These are phyloP conservation scores for Lignosus rhinocerotis DNA, from an alignment of 1,284 basidiomycete species.

Conservation along the genomic window DNA sequence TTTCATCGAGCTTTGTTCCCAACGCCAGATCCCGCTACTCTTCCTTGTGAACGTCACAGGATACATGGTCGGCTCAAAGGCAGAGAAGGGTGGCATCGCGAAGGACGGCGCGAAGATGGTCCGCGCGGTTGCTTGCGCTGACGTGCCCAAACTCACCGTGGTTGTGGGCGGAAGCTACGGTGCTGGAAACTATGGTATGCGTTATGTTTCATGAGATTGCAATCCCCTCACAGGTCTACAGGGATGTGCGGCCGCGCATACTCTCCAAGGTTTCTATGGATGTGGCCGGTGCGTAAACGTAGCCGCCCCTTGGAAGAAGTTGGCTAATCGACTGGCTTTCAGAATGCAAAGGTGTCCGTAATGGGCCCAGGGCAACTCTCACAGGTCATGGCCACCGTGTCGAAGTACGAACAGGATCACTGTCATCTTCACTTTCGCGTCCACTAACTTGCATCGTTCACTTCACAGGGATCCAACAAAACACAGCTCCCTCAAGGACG, in stretches of 20 bases:
- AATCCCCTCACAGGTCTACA: conserved; percentile 28
- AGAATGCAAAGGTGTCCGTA: conserved; percentile 94
- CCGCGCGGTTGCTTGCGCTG: conserved; percentile 90
- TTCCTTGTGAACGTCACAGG: conserved; percentile 95
- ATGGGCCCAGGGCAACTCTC: conserved; percentile 95
- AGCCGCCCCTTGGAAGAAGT: neutral
- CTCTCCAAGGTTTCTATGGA: conserved; percentile 93
- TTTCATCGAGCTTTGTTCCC: conserved; percentile 93
- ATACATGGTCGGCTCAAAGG: conserved; percentile 95
- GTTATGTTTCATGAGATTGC: neutral
- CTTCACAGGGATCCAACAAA: conserved; percentile 70
- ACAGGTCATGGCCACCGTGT: conserved; percentile 90
- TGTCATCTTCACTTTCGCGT: neutral
- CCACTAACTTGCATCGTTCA: neutral
- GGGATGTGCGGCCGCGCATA: conserved; percentile 92
- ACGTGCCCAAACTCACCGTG: conserved; percentile 93
- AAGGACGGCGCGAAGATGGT: conserved; percentile 99
- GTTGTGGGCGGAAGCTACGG: conserved; percentile 95
- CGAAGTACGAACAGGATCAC: conserved; percentile 53
- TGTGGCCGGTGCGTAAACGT: conserved; percentile 84
- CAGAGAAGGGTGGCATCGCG: conserved; percentile 92
- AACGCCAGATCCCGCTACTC: conserved; percentile 85
- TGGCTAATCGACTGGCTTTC: neutral
- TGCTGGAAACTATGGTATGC: conserved; percentile 89
- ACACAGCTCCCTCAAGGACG: conserved; percentile 70